These are phyloP conservation scores for Senecio squalidus DNA, from an alignment of 140 eudicot species.

Conservation along the genomic window DNA sequence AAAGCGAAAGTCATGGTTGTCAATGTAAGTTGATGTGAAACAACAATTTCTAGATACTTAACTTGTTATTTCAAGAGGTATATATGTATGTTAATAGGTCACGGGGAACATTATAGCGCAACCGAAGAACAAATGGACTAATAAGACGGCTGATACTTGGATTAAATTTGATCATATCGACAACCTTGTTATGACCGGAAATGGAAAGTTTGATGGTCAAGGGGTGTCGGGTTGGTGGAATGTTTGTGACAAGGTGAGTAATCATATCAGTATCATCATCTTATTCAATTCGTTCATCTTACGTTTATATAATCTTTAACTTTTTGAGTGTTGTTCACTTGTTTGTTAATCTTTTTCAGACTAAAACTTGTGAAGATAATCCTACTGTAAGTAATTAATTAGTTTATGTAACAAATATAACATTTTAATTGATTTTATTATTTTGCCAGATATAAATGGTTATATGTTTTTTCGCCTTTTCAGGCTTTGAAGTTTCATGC, in stretches of 20 bases:
- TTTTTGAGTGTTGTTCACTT: background rate
- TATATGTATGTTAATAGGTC: slow-evolving; percentile 5
- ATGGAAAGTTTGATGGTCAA: slow-evolving; percentile 24
- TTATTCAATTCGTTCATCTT: background rate
- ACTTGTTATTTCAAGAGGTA: slow-evolving; percentile 1
- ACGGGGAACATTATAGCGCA: slow-evolving; percentile 6
- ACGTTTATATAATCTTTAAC: background rate
- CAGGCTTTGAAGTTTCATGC: slow-evolving; percentile 32
- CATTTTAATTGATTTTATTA: background rate
- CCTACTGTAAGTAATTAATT: slow-evolving; percentile 18
- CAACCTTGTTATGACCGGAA: slow-evolving; percentile 26
- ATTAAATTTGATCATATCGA: slow-evolving; percentile 12
- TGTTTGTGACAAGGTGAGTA: background rate
- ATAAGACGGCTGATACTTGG: slow-evolving; percentile 8
- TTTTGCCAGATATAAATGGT: background rate
- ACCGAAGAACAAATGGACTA: slow-evolving; percentile 15
- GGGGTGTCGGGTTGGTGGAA: slow-evolving; percentile 37
- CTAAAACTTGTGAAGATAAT: slow-evolving; percentile 7
- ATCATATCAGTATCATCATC: background rate
- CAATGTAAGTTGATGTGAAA: slow-evolving; percentile 12
- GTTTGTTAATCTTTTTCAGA: slow-evolving; percentile 7
- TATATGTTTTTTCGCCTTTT: background rate
- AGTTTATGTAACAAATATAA: background rate
- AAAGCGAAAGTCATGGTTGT: slow-evolving; percentile 3
- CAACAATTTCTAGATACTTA: background rate